These are phyloP conservation scores for Candida chauliodis DNA, from an alignment of 805 yeast genomes.

Conservation along the genomic window DNA sequence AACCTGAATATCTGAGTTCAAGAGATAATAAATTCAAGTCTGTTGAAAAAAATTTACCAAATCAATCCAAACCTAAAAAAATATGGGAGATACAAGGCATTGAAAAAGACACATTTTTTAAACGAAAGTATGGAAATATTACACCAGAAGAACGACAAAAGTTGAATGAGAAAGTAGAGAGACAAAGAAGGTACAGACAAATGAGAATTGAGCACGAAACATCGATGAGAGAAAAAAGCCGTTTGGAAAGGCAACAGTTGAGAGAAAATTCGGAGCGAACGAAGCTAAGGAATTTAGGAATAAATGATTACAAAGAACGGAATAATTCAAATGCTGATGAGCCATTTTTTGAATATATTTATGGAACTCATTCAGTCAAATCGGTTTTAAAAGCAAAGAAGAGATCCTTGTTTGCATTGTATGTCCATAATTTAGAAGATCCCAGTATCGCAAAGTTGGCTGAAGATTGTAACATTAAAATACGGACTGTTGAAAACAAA, in stretches of 20 bases:
- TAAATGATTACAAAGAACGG: neutral
- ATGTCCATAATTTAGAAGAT: slow-evolving; percentile 39
- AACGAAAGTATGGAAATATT: slow-evolving; percentile 31
- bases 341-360: slow-evolving; percentile 64
- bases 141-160: slow-evolving; percentile 21
- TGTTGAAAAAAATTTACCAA: slow-evolving; percentile 9
- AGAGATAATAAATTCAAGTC: slow-evolving; percentile 3
- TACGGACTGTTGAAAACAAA: slow-evolving; percentile 34
- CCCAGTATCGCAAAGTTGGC: slow-evolving; percentile 48
- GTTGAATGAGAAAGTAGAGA: slow-evolving; percentile 28
- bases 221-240: slow-evolving; percentile 9
- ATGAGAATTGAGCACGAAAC: slow-evolving; percentile 20
- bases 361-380: slow-evolving; percentile 70
- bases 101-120: slow-evolving; percentile 37
- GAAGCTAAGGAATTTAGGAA: slow-evolving; percentile 2
- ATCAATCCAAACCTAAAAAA: slow-evolving; percentile 2
- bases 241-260: slow-evolving; percentile 3
- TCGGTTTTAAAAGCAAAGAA: slow-evolving; percentile 62
- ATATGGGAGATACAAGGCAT: slow-evolving; percentile 37
- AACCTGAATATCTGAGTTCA: slow-evolving; percentile 6
- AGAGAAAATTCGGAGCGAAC: neutral
- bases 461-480: slow-evolving; percentile 31
- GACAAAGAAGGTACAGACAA: slow-evolving; percentile 26
- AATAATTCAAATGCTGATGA: slow-evolving; percentile 16
- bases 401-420: slow-evolving; percentile 53